A percentile compares a stretch with the other conserved stretches of the same genome.
phyloP scores from a whole-genome alignment of 768 basidiomycete species.

The Suillus weaverae region DNA sequence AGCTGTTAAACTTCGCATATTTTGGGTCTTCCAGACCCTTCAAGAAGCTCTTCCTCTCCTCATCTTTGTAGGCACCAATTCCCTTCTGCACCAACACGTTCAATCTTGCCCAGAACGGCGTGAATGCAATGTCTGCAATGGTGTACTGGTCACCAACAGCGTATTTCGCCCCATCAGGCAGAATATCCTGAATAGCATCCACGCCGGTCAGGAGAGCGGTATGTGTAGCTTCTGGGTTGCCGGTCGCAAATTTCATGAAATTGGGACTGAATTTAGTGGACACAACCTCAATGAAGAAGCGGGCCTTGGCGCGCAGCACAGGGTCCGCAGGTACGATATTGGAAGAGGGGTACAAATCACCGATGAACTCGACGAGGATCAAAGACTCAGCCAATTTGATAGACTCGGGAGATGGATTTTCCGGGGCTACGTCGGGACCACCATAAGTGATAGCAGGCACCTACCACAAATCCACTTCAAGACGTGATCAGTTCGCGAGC shows the following conservation, averaged over 20 bases:
- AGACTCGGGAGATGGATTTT: conserved; percentile 59
- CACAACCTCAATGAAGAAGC: conserved; percentile 63
- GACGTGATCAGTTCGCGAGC: neutral
- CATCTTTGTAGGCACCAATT: conserved; percentile 49
- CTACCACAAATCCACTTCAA: conserved; percentile 23
- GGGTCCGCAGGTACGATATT: conserved; percentile 55
- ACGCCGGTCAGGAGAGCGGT: conserved; percentile 38
- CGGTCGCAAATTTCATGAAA: conserved; percentile 1
- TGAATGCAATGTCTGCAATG: conserved; percentile 62
- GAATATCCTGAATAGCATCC: conserved; percentile 49
- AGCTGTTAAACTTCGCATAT: conserved; percentile 51
- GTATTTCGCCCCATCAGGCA: conserved; percentile 43
- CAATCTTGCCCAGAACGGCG: conserved; percentile 60
- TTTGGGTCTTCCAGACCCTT: conserved; percentile 40
- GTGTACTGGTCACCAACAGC: conserved; percentile 37
- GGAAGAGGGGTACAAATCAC: conserved; percentile 53
- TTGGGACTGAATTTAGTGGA: conserved; percentile 44
- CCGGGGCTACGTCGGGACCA: conserved; percentile 54
- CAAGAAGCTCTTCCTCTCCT: conserved; percentile 46
- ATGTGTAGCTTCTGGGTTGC: neutral
- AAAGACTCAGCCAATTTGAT: conserved; percentile 64
- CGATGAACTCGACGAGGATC: conserved; percentile 65
- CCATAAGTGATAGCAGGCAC: conserved; percentile 63
- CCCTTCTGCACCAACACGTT: conserved; percentile 48
- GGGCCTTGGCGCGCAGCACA: conserved; percentile 54